Conservation (phyloP, 768 basidiomycete genomes). For the Imleria badia region DNA sequence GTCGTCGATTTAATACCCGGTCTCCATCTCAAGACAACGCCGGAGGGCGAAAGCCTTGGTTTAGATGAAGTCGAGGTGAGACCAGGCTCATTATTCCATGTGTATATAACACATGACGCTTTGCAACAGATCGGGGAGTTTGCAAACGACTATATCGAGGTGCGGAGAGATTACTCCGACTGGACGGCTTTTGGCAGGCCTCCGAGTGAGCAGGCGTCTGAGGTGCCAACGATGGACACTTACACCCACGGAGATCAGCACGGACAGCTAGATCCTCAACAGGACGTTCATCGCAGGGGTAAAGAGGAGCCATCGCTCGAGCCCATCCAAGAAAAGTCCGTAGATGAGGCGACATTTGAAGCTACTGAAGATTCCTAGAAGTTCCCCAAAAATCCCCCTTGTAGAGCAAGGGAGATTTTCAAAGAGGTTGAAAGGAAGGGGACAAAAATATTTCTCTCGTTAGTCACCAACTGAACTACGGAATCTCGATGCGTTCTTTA, state of each 20-base stretch:
- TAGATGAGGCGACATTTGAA: not conserved
- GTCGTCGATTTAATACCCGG: constrained; percentile 57
- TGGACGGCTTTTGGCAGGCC: constrained; percentile 37
- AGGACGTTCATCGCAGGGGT: not conserved
- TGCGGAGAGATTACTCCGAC: constrained; percentile 63
- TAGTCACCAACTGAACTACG: not conserved
- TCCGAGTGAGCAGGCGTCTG: constrained; percentile 5
- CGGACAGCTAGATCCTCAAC: constrained; percentile 34
- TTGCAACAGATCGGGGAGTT: constrained; percentile 60
- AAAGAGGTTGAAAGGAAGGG: not conserved
- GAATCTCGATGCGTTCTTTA: not conserved
- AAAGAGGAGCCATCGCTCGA: constrained; percentile 19
- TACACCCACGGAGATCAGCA: constrained; percentile 38
- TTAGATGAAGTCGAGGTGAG: constrained; percentile 73
- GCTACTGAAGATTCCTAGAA: not conserved
- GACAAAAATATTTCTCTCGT: not conserved
- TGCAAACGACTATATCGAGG: constrained; percentile 67
- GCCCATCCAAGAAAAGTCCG: constrained; percentile 15
- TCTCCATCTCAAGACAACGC: constrained; percentile 50
- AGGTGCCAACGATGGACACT: constrained; percentile 10
- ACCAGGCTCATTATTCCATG: not conserved
- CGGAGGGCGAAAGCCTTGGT: constrained; percentile 58
- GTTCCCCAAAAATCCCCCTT: not conserved
- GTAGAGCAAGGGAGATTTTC: not conserved
- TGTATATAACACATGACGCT: not conserved